Percentiles rank a stretch among this genome's conserved stretches.
These are phyloP conservation scores for Chromosphaera perkinsii DNA, from an alignment of 208 protist genomes.

Conservation along the genomic window DNA sequence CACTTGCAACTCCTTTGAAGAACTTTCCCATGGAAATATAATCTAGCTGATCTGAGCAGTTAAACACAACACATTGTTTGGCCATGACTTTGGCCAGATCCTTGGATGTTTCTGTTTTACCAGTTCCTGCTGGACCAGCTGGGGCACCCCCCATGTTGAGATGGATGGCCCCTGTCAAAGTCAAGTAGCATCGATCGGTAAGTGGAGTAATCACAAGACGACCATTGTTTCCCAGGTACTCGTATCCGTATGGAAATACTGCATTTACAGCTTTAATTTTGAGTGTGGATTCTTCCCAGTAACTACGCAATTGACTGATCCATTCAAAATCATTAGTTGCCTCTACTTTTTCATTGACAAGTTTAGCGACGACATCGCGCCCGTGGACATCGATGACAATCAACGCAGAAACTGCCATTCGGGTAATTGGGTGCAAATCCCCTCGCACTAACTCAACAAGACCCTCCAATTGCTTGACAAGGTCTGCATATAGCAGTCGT, in stretches of 20 bases:
- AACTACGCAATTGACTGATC: slow-evolving; percentile 87
- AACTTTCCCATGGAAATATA: slow-evolving; percentile 92
- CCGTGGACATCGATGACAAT: too few relatives aligned
- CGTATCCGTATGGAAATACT: slow-evolving; percentile 83
- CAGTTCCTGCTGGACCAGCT: too few relatives aligned
- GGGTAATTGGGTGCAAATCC: too few relatives aligned
- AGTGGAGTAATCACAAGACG: slow-evolving; percentile 91
- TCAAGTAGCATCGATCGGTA: slow-evolving; percentile 91
- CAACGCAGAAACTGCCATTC: too few relatives aligned
- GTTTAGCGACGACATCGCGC: too few relatives aligned
- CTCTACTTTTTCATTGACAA: slow-evolving; percentile 80
- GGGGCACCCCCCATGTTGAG: slow-evolving; percentile 86
- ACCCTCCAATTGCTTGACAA: too few relatives aligned
- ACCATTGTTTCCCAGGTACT: slow-evolving; percentile 91
- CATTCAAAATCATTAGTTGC: slow-evolving; percentile 85
- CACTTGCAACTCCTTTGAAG: slow-evolving; percentile 70
- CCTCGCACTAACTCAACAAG: too few relatives aligned
- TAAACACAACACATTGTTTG: too few relatives aligned
- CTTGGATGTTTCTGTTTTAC: too few relatives aligned
- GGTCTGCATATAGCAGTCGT: too few relatives aligned
- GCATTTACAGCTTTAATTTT: slow-evolving; percentile 76
- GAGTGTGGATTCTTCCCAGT: slow-evolving; percentile 82
- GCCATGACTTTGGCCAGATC: slow-evolving; percentile 91
- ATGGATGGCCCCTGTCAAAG: slow-evolving; percentile 86
- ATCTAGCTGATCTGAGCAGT: slow-evolving; percentile 89